Conservation (phyloP, 2,329 filamentous ascomycete species). For the Colletotrichum sp. region DNA sequence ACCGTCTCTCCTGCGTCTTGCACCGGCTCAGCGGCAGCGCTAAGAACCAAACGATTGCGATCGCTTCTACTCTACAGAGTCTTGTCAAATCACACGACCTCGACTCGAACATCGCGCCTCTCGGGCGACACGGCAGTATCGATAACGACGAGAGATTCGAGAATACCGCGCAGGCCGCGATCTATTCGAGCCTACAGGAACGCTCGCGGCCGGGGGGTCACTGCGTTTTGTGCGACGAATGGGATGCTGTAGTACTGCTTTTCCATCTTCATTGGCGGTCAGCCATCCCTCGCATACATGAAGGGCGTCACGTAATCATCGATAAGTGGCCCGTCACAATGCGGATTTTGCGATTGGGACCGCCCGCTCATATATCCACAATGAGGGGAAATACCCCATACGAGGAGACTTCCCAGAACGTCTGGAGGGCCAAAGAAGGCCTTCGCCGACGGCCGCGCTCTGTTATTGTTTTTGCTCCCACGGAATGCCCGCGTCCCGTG, state of each 20-base stretch:
- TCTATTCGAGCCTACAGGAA: neutral
- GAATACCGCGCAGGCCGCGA: conserved; percentile 14
- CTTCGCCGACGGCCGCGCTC: neutral
- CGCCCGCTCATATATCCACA: neutral
- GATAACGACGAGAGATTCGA: neutral
- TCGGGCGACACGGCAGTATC: neutral
- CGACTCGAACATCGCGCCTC: neutral
- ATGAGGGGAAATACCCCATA: neutral
- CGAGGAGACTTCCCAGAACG: neutral
- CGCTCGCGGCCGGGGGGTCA: neutral
- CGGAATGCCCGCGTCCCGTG: conserved; percentile 14
- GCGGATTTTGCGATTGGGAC: neutral
- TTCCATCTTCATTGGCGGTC: conserved; percentile 14
- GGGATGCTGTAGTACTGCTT: neutral
- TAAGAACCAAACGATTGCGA: neutral
- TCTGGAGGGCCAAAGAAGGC: neutral
- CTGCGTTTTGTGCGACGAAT: conserved; percentile 13
- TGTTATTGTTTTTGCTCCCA: neutral
- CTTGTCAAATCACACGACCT: neutral
- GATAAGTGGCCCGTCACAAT: neutral
- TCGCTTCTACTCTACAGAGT: neutral
- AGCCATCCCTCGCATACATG: conserved; percentile 3
- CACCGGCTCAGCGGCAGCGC: neutral
- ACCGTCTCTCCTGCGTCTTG: neutral
- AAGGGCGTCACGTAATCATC: conserved; percentile 1